Conservation (phyloP, 257 asterid species). For the Perilla frutescens region DNA sequence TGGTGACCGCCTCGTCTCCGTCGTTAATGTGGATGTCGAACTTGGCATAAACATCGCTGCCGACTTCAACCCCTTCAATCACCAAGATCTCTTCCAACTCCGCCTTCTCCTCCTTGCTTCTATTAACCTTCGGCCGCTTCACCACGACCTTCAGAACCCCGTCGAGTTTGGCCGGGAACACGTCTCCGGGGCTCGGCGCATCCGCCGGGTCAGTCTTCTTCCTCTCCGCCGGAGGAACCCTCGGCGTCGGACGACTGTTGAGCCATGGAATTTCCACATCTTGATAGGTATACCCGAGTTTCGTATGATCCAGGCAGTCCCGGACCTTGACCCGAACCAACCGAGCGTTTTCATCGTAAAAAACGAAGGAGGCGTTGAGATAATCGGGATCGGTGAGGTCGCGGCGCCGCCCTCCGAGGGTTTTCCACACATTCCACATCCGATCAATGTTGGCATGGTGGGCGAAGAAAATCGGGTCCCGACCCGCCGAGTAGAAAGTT, state of each 20-base stretch:
- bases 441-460: slow-evolving; percentile 78
- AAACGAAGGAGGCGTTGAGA: slow-evolving; percentile 57
- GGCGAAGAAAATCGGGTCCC: slow-evolving; percentile 64
- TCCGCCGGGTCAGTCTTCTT: slow-evolving; percentile 56
- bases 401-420: slow-evolving; percentile 63
- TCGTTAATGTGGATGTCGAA: slow-evolving; percentile 69
- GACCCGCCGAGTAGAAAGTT: slow-evolving; percentile 40
- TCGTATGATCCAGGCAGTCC: slow-evolving; percentile 58
- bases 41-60: slow-evolving; percentile 52
- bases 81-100: slow-evolving; percentile 60
- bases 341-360: slow-evolving; percentile 75
- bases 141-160: neutral
- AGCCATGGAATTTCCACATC: slow-evolving; percentile 63
- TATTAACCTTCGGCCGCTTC: slow-evolving; percentile 63
- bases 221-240: slow-evolving; percentile 43
- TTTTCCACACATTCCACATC: slow-evolving; percentile 76
- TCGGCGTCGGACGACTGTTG: slow-evolving; percentile 56
- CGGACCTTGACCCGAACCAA: slow-evolving; percentile 70
- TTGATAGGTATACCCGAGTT: slow-evolving; percentile 67
- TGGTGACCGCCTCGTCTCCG: slow-evolving; percentile 55
- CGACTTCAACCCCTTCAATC: slow-evolving; percentile 56
- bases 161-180: slow-evolving; percentile 60
- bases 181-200: slow-evolving; percentile 25
- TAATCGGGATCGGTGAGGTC: slow-evolving; percentile 67
- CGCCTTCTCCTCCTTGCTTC: slow-evolving; percentile 64